These are phyloP conservation scores for Alectoria sarmentosa DNA, from an alignment of 495 filamentous ascomycete genomes.

Conservation along the genomic window DNA sequence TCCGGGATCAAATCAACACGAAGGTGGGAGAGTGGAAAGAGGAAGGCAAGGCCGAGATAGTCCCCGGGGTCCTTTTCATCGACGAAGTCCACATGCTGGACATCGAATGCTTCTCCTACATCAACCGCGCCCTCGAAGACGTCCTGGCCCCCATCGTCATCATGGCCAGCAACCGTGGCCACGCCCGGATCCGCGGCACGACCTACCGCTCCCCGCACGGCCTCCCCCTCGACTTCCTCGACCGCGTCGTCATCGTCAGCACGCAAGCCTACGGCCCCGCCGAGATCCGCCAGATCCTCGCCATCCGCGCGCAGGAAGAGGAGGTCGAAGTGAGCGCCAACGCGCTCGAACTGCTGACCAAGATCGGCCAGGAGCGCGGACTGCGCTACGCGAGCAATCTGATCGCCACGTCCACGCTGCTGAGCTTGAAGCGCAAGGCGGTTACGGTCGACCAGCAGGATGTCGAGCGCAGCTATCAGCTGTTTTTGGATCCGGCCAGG, in stretches of 20 bases:
- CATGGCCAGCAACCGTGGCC: slow-evolving; percentile 97
- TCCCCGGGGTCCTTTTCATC: slow-evolving; percentile 95
- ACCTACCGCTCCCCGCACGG: slow-evolving; percentile 88
- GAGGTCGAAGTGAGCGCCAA: slow-evolving; percentile 86
- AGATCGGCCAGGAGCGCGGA: slow-evolving; percentile 89
- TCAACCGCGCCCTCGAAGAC: slow-evolving; percentile 92
- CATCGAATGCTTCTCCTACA: slow-evolving; percentile 96
- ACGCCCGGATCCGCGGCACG: slow-evolving; percentile 88
- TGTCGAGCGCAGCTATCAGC: slow-evolving; percentile 82
- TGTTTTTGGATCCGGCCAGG: slow-evolving; percentile 84
- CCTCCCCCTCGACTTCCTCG: slow-evolving; percentile 90
- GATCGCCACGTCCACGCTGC: slow-evolving; percentile 84
- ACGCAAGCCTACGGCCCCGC: slow-evolving; percentile 81
- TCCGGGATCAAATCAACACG: slow-evolving; percentile 96
- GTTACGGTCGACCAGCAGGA: slow-evolving; percentile 77
- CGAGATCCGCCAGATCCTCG: slow-evolving; percentile 84
- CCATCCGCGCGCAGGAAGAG: slow-evolving; percentile 89
- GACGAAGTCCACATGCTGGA: slow-evolving; percentile 99
- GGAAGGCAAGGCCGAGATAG: slow-evolving; percentile 96
- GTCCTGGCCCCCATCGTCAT: slow-evolving; percentile 96
- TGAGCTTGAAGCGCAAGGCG: slow-evolving; percentile 68
- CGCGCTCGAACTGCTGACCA: slow-evolving; percentile 84
- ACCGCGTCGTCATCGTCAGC: slow-evolving; percentile 93
- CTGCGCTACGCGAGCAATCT: slow-evolving; percentile 91
- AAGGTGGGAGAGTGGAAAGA: slow-evolving; percentile 99